Conservation (phyloP, 768 basidiomycete species). For the Gautieria morchelliformis region DNA sequence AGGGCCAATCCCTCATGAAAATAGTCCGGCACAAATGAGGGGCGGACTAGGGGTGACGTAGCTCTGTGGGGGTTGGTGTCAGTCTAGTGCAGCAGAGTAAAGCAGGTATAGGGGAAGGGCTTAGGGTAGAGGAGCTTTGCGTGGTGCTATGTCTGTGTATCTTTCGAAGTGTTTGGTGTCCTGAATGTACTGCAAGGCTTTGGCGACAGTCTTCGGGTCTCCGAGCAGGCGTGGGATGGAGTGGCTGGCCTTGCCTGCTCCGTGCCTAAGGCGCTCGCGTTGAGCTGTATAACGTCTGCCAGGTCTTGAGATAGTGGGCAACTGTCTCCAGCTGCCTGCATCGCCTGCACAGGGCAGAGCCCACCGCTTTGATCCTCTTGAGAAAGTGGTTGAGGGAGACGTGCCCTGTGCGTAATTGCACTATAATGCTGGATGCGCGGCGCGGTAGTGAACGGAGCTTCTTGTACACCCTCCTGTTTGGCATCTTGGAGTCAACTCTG, state of each 20-base stretch:
- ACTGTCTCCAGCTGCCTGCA: slow-evolving; percentile 9
- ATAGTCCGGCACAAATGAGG: too few relatives aligned
- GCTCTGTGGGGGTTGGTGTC: too few relatives aligned
- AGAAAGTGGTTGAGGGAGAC: slow-evolving; percentile 9
- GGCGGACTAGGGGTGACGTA: too few relatives aligned
- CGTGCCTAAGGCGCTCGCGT: neutral
- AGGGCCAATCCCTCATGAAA: too few relatives aligned
- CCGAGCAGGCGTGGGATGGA: neutral
- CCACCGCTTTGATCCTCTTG: neutral
- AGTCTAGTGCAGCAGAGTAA: too few relatives aligned
- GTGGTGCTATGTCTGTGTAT: too few relatives aligned
- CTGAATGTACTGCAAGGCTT: too few relatives aligned
- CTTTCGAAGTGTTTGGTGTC: too few relatives aligned
- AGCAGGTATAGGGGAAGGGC: too few relatives aligned
- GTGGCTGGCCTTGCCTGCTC: neutral
- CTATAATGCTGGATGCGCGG: slow-evolving; percentile 7
- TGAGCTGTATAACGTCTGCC: too few relatives aligned
- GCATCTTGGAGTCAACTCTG: neutral
- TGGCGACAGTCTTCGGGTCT: too few relatives aligned
- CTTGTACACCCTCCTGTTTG: neutral
- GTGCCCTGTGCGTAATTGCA: slow-evolving; percentile 12
- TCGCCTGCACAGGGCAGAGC: neutral
- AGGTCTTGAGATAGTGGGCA: slow-evolving; percentile 10
- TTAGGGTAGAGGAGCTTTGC: too few relatives aligned
- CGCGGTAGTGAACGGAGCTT: slow-evolving; percentile 1